A percentile compares a stretch with the other conserved stretches of the same genome.
Conservation (phyloP, 257 asterid species). For the Scutellaria galericulata region DNA sequence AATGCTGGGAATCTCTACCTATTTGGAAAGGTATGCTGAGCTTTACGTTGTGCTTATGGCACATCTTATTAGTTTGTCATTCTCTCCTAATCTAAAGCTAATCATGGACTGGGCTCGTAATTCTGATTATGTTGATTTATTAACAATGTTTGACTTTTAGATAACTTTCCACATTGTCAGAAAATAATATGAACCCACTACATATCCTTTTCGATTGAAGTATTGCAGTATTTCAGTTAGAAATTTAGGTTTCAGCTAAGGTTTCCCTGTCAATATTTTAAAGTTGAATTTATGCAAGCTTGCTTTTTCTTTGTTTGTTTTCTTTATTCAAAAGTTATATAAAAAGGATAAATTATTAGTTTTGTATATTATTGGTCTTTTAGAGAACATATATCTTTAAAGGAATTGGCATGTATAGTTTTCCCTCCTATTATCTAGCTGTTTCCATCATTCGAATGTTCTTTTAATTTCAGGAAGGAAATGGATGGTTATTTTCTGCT, state of each 20-base stretch:
- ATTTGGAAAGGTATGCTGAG: constrained; percentile 79
- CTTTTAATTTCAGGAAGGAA: background rate
- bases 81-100: constrained; percentile 22
- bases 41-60: background rate
- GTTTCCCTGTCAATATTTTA: background rate
- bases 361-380: background rate
- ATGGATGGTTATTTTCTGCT: constrained; percentile 10
- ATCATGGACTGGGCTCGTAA: constrained; percentile 10
- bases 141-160: constrained; percentile 10
- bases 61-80: constrained; percentile 26
- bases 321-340: background rate
- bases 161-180: constrained; percentile 4
- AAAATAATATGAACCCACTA: background rate
- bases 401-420: constrained; percentile 6
- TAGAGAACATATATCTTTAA: constrained; percentile 14
- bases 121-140: constrained; percentile 6
- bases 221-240: constrained; percentile 7
- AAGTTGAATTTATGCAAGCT: background rate
- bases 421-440: constrained; percentile 10
- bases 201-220: constrained; percentile 6
- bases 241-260: constrained; percentile 11
- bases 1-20: constrained; percentile 83
- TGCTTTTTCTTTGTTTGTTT: constrained; percentile 2
- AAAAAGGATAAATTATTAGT: background rate
- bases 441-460: constrained; percentile 9